These are phyloP conservation scores for Urochloa ruziziensis DNA, from an alignment of 176 grass and related monocot species.

Conservation along the genomic window DNA sequence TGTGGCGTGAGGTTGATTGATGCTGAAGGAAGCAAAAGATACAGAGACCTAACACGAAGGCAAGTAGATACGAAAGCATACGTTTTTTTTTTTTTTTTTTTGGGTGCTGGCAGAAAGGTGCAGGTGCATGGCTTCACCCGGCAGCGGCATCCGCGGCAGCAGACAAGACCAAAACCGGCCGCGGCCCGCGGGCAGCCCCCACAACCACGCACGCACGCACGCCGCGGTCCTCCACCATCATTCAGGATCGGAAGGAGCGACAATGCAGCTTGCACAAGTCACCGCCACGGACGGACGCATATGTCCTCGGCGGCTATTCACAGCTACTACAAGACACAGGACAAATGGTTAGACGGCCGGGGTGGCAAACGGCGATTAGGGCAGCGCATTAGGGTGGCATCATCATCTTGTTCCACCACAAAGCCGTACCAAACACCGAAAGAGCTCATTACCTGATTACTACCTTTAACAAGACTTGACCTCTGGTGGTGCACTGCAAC, in stretches of 20 bases:
- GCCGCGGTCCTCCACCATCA: neutral
- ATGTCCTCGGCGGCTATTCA: neutral
- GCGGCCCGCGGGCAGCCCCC: neutral
- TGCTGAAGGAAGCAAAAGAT: conserved; percentile 32
- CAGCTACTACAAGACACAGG: neutral
- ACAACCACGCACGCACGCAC: neutral
- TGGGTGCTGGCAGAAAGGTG: conserved; percentile 24
- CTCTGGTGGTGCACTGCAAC: neutral
- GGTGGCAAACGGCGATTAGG: neutral
- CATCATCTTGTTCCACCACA: neutral
- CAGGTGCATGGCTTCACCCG: neutral
- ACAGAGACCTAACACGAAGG: conserved; percentile 2
- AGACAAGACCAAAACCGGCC: neutral
- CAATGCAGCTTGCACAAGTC: conserved; percentile 11
- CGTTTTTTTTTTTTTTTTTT: no score
- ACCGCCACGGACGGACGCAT: neutral
- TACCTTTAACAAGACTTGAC: neutral
- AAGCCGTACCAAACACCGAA: neutral
- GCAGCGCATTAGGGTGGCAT: neutral
- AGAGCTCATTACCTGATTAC: neutral
- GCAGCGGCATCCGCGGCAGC: neutral
- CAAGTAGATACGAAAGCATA: neutral
- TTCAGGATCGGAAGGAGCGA: conserved; percentile 12
- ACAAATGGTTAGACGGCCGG: neutral
- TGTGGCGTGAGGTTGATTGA: conserved; percentile 1